Evolutionary conservation across 1,139 yeast species (phyloP).

Genomic region (Pichia sp.): DNA sequence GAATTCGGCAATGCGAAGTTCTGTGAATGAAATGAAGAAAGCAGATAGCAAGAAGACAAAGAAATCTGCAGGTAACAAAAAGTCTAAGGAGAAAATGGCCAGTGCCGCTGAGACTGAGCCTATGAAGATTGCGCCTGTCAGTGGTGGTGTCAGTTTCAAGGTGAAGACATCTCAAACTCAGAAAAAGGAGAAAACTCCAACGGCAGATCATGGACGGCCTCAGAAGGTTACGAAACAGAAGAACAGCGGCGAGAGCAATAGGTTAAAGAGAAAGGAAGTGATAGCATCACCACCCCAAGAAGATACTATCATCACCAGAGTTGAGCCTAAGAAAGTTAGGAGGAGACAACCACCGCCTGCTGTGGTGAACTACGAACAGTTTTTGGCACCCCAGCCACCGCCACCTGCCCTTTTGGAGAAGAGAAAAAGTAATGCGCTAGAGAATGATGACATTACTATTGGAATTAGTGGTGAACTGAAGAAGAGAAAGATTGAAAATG

Average conservation of each 20-base stretch:
- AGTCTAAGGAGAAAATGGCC: too few relatives aligned
- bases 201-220: background rate
- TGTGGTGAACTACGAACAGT: slow-evolving; percentile 11
- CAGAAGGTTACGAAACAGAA: slow-evolving; percentile 4
- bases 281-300: background rate
- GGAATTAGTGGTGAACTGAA: too few relatives aligned
- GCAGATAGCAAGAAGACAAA: too few relatives aligned
- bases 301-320: background rate
- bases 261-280: background rate
- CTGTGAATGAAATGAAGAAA: too few relatives aligned
- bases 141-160: slow-evolving; percentile 6
- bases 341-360: slow-evolving; percentile 6
- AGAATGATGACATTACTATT: too few relatives aligned
- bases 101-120: slow-evolving; percentile 2
- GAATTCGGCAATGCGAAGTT: too few relatives aligned
- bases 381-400: slow-evolving; percentile 15
- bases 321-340: slow-evolving; percentile 2
- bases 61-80: too few relatives aligned
- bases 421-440: too few relatives aligned
- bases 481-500: too few relatives aligned
- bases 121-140: slow-evolving; percentile 7
- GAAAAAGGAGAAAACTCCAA: background rate
- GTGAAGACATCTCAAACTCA: slow-evolving; percentile 6
- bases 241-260: background rate
- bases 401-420: slow-evolving; percentile 9